Percentiles rank a stretch among this genome's conserved stretches.
Evolutionary conservation across 805 yeast species (phyloP).

Genomic region (Teunomyces pallodes): DNA sequence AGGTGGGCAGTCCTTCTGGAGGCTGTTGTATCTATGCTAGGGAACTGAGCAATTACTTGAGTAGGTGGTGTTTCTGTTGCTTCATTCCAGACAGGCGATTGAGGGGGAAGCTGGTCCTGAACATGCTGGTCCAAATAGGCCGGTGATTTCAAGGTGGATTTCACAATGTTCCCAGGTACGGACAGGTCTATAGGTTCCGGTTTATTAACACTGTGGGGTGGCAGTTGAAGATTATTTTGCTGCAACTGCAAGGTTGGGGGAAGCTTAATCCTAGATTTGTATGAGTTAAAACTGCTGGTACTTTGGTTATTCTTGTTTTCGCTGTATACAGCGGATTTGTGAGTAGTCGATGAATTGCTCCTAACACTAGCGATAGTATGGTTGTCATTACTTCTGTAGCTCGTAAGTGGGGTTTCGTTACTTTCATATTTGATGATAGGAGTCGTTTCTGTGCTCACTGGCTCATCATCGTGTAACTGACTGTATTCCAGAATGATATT

Average conservation of each 20-base stretch:
- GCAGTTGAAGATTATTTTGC: slow-evolving; percentile 3
- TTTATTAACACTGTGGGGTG: not conserved
- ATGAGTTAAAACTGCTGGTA: slow-evolving; percentile 23
- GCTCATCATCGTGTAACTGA: not conserved
- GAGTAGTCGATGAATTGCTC: slow-evolving; percentile 6
- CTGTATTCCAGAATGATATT: slow-evolving; percentile 1
- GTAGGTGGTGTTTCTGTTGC: slow-evolving; percentile 8
- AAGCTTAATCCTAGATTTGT: slow-evolving; percentile 31
- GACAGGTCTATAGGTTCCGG: not conserved
- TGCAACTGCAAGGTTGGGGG: slow-evolving; percentile 28
- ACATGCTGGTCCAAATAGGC: not conserved
- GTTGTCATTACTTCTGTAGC: slow-evolving; percentile 5
- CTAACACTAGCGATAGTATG: slow-evolving; percentile 4
- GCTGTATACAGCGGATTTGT: slow-evolving; percentile 1
- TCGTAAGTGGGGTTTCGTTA: not conserved
- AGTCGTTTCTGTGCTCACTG: not conserved
- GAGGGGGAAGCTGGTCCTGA: slow-evolving; percentile 2
- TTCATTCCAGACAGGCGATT: slow-evolving; percentile 2
- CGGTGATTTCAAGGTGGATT: slow-evolving; percentile 6
- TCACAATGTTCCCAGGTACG: not conserved
- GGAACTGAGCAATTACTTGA: slow-evolving; percentile 7
- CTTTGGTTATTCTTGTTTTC: slow-evolving; percentile 15
- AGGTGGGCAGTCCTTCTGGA: slow-evolving; percentile 1
- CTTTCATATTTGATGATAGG: not conserved
- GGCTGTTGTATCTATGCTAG: not conserved